Evolutionary conservation across 2,329 filamentous ascomycete species (phyloP).

Genomic region (Colletotrichum zoysiae): DNA sequence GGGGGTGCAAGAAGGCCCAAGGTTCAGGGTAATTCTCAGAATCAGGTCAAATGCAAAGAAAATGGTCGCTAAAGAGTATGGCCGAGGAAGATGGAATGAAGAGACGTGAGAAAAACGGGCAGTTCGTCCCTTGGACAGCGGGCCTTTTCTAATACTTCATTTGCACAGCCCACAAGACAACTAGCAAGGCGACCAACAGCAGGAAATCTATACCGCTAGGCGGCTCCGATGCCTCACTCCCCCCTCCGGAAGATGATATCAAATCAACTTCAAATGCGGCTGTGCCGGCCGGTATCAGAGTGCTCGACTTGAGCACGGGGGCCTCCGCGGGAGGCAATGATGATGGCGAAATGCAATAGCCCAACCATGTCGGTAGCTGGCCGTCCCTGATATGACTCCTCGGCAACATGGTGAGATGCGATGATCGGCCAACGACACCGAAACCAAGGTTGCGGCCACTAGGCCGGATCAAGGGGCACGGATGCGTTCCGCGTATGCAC

Average conservation of each 20-base stretch:
- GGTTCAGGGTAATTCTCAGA: background rate
- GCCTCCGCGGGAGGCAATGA: background rate
- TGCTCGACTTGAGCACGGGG: background rate
- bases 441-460: conserved; percentile 34
- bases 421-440: conserved; percentile 29
- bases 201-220: conserved; percentile 5
- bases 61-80: background rate
- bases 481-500: conserved; percentile 33
- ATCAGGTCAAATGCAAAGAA: background rate
- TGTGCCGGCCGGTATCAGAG: conserved; percentile 21
- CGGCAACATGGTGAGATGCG: conserved; percentile 7
- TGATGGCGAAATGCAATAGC: background rate
- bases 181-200: conserved; percentile 6
- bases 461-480: conserved; percentile 9
- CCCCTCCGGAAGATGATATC: background rate
- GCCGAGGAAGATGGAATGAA: background rate
- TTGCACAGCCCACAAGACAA: conserved; percentile 6
- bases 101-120: background rate
- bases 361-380: background rate
- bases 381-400: conserved; percentile 14
- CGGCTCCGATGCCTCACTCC: conserved; percentile 8
- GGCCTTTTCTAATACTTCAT: conserved; percentile 13
- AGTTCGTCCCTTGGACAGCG: background rate
- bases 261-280: conserved; percentile 27
- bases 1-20: background rate